Conservation (phyloP, 2,329 filamentous ascomycete species). For the Neopestalotiopsis sp. region DNA sequence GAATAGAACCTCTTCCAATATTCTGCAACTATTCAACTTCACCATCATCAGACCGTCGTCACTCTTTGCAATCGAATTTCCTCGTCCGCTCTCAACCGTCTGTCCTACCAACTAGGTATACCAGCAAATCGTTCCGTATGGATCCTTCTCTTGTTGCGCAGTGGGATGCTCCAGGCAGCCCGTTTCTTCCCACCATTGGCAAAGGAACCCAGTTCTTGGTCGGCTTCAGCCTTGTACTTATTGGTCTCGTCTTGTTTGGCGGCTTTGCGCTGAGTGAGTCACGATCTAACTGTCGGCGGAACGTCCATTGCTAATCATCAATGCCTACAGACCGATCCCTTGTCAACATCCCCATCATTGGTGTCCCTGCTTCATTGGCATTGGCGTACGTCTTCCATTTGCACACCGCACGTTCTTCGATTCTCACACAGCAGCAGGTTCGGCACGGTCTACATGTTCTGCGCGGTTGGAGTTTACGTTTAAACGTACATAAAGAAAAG, state of each 20-base stretch:
- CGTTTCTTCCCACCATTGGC: constrained; percentile 79
- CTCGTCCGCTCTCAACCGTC: neutral
- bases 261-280: constrained; percentile 83
- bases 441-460: constrained; percentile 98
- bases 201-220: constrained; percentile 87
- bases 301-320: constrained; percentile 26
- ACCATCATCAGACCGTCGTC: neutral
- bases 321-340: constrained; percentile 75
- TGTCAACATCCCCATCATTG: constrained; percentile 76
- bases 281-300: neutral
- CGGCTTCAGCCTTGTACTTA: constrained; percentile 75
- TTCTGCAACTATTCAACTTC: neutral
- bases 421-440: constrained; percentile 61
- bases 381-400: constrained; percentile 73
- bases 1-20: neutral
- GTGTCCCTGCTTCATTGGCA: constrained; percentile 84
- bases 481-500: constrained; percentile 52
- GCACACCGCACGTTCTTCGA: neutral
- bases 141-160: constrained; percentile 84
- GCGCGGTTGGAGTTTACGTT: constrained; percentile 97
- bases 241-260: constrained; percentile 75
- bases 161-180: constrained; percentile 90
- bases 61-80: neutral
- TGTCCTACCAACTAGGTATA: neutral
- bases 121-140: constrained; percentile 54